Evolutionary conservation across 805 yeast genomes (phyloP).

Genomic region (Vanderwaltozyma yarrowii): DNA sequence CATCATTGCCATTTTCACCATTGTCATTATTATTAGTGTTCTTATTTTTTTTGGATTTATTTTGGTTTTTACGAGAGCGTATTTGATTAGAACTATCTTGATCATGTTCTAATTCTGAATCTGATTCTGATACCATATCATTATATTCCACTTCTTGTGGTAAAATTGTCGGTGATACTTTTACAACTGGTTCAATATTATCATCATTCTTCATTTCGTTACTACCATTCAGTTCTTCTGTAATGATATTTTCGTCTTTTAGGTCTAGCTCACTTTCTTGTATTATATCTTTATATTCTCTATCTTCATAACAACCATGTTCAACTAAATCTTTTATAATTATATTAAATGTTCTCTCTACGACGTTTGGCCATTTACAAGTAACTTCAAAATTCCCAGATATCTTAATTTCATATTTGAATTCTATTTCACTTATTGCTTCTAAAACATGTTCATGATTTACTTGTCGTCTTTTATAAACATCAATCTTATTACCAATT

Average conservation of each 20-base stretch:
- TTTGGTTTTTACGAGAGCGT: not conserved
- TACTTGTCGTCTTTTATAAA: slow-evolving; percentile 29
- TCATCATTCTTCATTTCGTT: not conserved
- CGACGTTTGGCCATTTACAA: slow-evolving; percentile 33
- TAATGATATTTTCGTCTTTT: not conserved
- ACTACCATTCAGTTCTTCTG: not conserved
- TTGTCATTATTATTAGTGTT: not conserved
- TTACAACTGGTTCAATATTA: not conserved
- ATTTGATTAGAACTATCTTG: not conserved
- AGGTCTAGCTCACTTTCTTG: not conserved
- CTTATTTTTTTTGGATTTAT: not conserved
- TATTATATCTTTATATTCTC: not conserved
- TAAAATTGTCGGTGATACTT: not conserved
- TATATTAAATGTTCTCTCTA: slow-evolving; percentile 31
- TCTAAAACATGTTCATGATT: slow-evolving; percentile 31
- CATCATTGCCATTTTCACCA: not conserved
- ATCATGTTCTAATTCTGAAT: not conserved
- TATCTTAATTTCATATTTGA: slow-evolving; percentile 26
- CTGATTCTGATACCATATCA: slow-evolving; percentile 3
- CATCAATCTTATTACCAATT: slow-evolving; percentile 38
- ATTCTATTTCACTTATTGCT: slow-evolving; percentile 25
- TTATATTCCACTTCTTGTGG: not conserved
- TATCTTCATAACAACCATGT: slow-evolving; percentile 30
- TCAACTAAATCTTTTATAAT: slow-evolving; percentile 34
- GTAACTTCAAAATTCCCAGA: slow-evolving; percentile 39